Evolutionary conservation across 2,329 filamentous ascomycete species (phyloP).

Genomic region (Penicillium sp.): DNA sequence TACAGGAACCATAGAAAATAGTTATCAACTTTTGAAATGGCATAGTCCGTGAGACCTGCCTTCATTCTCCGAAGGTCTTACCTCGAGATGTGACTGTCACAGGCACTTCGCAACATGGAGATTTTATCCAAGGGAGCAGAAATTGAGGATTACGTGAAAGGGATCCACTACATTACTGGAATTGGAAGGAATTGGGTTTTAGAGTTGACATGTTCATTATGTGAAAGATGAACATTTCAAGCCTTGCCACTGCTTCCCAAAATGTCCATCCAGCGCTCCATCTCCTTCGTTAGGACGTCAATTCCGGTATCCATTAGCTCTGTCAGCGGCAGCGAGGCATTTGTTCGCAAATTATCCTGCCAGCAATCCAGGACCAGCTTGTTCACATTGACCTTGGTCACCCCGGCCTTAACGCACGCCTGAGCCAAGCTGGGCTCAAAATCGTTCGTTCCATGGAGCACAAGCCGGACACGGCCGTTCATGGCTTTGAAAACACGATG

Average conservation of each 20-base stretch:
- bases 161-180: too few species aligned
- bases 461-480: conserved; percentile 51
- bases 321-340: conserved; percentile 27
- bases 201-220: too few species aligned
- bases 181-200: too few species aligned
- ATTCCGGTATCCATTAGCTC: conserved; percentile 18
- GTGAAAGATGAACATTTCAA: not conserved
- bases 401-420: conserved; percentile 54
- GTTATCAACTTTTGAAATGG: too few species aligned
- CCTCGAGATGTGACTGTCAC: too few species aligned
- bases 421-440: conserved; percentile 54
- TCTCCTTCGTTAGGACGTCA: conserved; percentile 7
- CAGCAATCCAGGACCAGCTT: conserved; percentile 50
- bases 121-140: too few species aligned
- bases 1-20: too few species aligned
- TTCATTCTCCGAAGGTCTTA: too few species aligned
- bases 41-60: too few species aligned
- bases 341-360: conserved; percentile 46
- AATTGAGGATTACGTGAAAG: too few species aligned
- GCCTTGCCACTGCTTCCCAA: conserved; percentile 13
- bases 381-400: conserved; percentile 59
- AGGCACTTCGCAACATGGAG: too few species aligned
- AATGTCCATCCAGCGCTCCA: conserved; percentile 18
- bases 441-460: conserved; percentile 58
- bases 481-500: conserved; percentile 50